A percentile compares a stretch with the other conserved stretches of the same genome.
Conservation (phyloP, 2,329 filamentous ascomycete genomes). For the Fonsecaea multimorphosa region DNA sequence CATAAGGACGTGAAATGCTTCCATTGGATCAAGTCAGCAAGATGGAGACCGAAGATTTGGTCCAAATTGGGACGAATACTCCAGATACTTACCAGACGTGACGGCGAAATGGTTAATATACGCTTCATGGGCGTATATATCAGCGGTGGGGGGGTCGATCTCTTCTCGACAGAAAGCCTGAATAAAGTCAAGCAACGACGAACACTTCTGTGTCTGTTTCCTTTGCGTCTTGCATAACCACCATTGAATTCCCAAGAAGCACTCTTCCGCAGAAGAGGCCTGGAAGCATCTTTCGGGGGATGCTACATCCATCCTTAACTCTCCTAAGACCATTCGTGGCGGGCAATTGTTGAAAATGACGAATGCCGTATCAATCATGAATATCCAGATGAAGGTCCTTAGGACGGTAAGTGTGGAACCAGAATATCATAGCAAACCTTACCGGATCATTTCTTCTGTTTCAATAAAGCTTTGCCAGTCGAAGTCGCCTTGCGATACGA, state of each 20-base stretch:
- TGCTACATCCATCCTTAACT: slow-evolving; percentile 41
- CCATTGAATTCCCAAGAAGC: slow-evolving; percentile 29
- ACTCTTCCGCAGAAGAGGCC: slow-evolving; percentile 38
- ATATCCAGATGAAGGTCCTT: slow-evolving; percentile 42
- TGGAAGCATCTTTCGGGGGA: slow-evolving; percentile 43
- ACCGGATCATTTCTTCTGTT: slow-evolving; percentile 43
- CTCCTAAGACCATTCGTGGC: slow-evolving; percentile 41
- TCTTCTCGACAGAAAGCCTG: slow-evolving; percentile 37
- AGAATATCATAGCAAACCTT: background rate
- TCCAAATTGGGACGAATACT: background rate
- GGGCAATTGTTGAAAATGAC: slow-evolving; percentile 43
- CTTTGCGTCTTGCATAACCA: slow-evolving; percentile 35
- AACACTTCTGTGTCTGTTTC: slow-evolving; percentile 33
- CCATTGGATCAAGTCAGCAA: background rate
- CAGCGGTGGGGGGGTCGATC: slow-evolving; percentile 27
- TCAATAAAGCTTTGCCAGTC: slow-evolving; percentile 32
- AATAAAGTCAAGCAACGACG: slow-evolving; percentile 36
- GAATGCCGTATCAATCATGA: slow-evolving; percentile 42
- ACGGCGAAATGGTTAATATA: slow-evolving; percentile 41
- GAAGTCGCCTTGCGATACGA: slow-evolving; percentile 9
- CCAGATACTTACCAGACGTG: slow-evolving; percentile 35
- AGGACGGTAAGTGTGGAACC: too few relatives aligned
- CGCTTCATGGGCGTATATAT: slow-evolving; percentile 34
- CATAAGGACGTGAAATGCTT: slow-evolving; percentile 14
- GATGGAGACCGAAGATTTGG: background rate